Conservation (phyloP, 768 basidiomycete genomes). For the Calocybe cyanea region DNA sequence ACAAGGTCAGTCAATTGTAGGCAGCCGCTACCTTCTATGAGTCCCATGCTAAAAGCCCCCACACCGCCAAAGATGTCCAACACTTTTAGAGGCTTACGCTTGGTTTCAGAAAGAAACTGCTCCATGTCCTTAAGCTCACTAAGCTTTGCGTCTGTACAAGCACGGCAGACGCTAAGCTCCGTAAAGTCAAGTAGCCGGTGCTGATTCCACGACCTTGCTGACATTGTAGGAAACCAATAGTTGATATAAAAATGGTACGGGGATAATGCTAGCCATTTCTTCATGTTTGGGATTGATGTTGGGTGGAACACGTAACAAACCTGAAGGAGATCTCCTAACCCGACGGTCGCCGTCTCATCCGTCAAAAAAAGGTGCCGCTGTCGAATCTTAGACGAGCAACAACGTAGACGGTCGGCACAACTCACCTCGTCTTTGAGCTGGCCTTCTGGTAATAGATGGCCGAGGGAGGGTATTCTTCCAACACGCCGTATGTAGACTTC, state of each 20-base stretch:
- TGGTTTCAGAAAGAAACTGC: slow-evolving; percentile 29
- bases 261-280: slow-evolving; percentile 48
- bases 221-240: slow-evolving; percentile 46
- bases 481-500: slow-evolving; percentile 33
- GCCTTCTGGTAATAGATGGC: slow-evolving; percentile 31
- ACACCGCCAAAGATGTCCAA: slow-evolving; percentile 50
- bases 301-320: slow-evolving; percentile 46
- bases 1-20: slow-evolving; percentile 60
- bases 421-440: slow-evolving; percentile 57
- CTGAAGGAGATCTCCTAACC: slow-evolving; percentile 38
- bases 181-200: slow-evolving; percentile 24
- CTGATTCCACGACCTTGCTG: slow-evolving; percentile 34
- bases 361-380: slow-evolving; percentile 66
- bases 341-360: slow-evolving; percentile 32
- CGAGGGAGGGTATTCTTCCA: slow-evolving; percentile 44
- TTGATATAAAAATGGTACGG: slow-evolving; percentile 55
- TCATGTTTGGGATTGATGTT: slow-evolving; percentile 22
- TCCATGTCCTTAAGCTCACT: slow-evolving; percentile 21
- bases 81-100: slow-evolving; percentile 24
- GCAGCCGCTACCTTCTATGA: slow-evolving; percentile 50
- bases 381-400: neutral
- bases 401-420: neutral
- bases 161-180: slow-evolving; percentile 42
- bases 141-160: slow-evolving; percentile 34
- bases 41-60: slow-evolving; percentile 61